Conservation (phyloP, 176 grass and related monocot genomes). For the Triticum urartu region DNA sequence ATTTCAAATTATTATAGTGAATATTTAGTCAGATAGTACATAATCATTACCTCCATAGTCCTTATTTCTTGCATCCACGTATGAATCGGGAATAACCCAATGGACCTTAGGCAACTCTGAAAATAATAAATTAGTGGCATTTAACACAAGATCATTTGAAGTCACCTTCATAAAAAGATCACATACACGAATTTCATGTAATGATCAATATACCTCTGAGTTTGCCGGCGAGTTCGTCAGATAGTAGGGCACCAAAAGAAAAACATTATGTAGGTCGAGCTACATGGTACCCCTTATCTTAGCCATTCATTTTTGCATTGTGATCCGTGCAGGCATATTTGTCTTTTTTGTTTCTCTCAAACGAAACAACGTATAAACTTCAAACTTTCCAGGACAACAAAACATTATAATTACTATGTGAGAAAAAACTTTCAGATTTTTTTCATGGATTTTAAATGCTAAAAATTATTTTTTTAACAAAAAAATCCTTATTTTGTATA, state of each 20-base stretch:
- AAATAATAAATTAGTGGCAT: constrained; percentile 12
- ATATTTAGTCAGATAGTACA: neutral
- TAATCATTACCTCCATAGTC: constrained; percentile 71
- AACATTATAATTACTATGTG: too few relatives aligned
- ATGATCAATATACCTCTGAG: constrained; percentile 55
- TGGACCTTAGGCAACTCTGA: constrained; percentile 62
- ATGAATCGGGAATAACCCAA: constrained; percentile 95
- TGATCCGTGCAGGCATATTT: too few relatives aligned
- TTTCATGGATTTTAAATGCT: too few relatives aligned
- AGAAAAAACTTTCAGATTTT: too few relatives aligned
- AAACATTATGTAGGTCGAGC: too few relatives aligned
- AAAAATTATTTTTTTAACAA: too few relatives aligned
- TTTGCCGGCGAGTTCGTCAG: constrained; percentile 75
- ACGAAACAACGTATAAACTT: too few relatives aligned
- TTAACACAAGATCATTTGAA: neutral
- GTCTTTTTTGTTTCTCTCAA: too few relatives aligned
- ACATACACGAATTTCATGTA: neutral
- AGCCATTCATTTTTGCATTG: too few relatives aligned
- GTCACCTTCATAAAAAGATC: constrained; percentile 3
- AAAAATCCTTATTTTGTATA: too few relatives aligned
- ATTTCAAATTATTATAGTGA: neutral
- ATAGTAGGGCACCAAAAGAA: constrained; percentile 78
- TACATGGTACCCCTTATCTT: too few relatives aligned
- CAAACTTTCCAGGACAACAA: too few relatives aligned
- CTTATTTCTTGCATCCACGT: constrained; percentile 76